Evolutionary conservation across 192 early-diverging fungal species (phyloP).

Genomic region (Backusella macrospora): DNA sequence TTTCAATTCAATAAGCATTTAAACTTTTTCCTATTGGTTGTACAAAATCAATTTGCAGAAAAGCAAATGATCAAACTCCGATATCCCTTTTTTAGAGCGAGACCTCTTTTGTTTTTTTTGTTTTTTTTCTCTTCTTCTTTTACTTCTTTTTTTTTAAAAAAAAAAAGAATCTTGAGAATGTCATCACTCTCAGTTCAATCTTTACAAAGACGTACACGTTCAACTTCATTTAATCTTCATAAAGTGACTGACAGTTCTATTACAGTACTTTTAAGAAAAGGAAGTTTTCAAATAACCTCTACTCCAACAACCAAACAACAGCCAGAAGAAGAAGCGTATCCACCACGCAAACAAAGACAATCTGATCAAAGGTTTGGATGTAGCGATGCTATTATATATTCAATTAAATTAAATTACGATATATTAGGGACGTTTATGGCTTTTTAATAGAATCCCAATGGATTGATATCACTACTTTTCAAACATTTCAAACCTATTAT

Average conservation of each 20-base stretch:
- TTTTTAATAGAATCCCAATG: conserved; percentile 59
- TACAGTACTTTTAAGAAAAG: background rate
- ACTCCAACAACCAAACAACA: background rate
- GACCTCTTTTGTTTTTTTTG: background rate
- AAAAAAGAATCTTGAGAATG: background rate
- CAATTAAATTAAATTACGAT: background rate
- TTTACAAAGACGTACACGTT: conserved; percentile 3
- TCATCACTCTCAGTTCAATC: background rate
- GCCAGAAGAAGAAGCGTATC: conserved; percentile 2
- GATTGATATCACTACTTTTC: conserved; percentile 52
- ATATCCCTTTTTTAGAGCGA: background rate
- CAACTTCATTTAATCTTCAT: conserved; percentile 12
- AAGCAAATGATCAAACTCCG: background rate
- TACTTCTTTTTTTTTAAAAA: background rate
- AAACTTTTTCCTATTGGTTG: background rate
- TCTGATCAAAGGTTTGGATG: background rate
- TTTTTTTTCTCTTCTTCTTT: background rate
- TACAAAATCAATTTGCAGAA: conserved; percentile 13
- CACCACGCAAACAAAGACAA: conserved; percentile 14
- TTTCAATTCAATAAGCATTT: no score
- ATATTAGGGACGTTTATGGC: conserved; percentile 59
- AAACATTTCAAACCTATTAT: conserved; percentile 55
- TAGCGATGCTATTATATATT: background rate
- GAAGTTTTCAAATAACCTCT: background rate
- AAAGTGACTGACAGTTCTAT: background rate